These are phyloP conservation scores for Coleophoma crateriformis DNA, from an alignment of 2,329 filamentous ascomycete species.

Conservation along the genomic window DNA sequence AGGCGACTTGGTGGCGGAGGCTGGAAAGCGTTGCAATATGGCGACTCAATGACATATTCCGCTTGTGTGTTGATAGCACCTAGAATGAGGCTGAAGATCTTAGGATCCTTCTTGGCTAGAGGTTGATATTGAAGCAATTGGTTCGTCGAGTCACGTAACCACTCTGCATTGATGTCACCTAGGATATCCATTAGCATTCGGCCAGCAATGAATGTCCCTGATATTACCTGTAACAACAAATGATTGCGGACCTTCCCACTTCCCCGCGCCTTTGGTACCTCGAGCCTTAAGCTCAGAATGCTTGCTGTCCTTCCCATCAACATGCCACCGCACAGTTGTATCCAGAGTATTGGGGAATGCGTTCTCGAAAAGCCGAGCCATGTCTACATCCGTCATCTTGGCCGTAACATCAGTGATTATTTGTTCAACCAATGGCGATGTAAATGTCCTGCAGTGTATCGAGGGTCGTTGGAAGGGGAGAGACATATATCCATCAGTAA, in stretches of 20 bases:
- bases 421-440: conserved; percentile 78
- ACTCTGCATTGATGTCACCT: conserved; percentile 85
- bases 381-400: conserved; percentile 76
- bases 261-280: conserved; percentile 42
- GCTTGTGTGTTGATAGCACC: conserved; percentile 95
- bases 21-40: conserved; percentile 98
- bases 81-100: conserved; percentile 73
- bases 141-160: conserved; percentile 89
- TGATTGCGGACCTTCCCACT: conserved; percentile 81
- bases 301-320: conserved; percentile 40
- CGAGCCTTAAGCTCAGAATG: conserved; percentile 32
- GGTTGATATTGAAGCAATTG: conserved; percentile 87
- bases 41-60: conserved; percentile 89
- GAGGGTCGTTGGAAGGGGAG: conserved; percentile 85
- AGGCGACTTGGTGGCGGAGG: conserved; percentile 81
- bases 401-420: conserved; percentile 79
- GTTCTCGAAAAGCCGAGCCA: conserved; percentile 92
- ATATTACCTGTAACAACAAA: conserved; percentile 73
- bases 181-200: not conserved
- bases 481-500: conserved; percentile 71
- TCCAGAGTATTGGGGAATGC: conserved; percentile 79
- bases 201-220: no score
- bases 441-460: conserved; percentile 79
- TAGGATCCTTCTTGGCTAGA: conserved; percentile 74
- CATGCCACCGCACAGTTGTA: conserved; percentile 67